phyloP scores from a whole-genome alignment of 176 grass and related monocot genomes.

The Aegilops bicornis region DNA sequence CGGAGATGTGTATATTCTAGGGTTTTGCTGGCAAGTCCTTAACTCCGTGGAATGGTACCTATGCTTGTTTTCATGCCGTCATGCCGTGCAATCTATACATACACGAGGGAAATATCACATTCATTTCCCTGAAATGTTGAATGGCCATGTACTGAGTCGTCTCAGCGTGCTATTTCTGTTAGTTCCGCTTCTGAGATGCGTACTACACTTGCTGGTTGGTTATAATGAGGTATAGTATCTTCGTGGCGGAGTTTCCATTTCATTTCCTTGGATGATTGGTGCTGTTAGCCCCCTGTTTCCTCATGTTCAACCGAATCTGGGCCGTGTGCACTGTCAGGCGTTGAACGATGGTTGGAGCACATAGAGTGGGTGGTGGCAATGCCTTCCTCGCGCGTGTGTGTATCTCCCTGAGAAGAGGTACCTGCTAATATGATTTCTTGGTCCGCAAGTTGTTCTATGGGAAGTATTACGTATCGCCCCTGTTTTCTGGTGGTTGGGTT shows the following conservation, averaged over 20 bases:
- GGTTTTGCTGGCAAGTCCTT: neutral
- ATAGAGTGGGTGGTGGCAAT: neutral
- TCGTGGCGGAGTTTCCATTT: neutral
- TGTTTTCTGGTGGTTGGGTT: neutral
- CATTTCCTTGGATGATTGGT: neutral
- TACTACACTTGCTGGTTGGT: neutral
- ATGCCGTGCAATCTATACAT: neutral
- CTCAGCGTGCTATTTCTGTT: neutral
- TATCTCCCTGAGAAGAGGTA: neutral
- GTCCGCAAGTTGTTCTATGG: neutral
- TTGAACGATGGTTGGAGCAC: neutral
- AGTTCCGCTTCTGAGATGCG: neutral
- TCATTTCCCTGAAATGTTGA: neutral
- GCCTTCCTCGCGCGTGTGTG: neutral
- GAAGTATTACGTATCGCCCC: neutral
- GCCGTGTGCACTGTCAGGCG: neutral
- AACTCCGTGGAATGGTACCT: neutral
- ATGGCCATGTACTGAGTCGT: neutral
- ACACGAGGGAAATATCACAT: neutral
- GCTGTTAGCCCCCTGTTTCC: neutral
- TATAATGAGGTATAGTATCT: neutral
- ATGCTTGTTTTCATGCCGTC: neutral
- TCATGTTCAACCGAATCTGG: neutral
- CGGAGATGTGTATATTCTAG: neutral
- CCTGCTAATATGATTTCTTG: neutral